Base-by-base conservation (phyloP, 78 protist genomes). In the Dictyostelium purpureum region DNA sequence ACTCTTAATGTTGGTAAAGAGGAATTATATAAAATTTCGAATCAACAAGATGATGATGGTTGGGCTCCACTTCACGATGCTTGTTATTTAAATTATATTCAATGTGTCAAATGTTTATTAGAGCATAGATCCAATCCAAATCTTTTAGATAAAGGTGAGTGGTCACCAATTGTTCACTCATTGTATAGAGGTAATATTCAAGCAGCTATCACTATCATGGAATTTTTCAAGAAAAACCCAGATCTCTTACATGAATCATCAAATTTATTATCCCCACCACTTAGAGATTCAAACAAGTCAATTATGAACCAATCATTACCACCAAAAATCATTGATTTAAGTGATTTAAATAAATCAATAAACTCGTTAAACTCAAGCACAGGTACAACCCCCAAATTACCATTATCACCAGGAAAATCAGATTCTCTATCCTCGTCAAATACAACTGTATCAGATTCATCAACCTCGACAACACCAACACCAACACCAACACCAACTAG, bases 31-130 rank as follows among this genome's bases (percentile, higher is more conserved):
- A 24, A 40, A 7, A 26, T 82, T 38, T 28, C 71, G 9, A 85
- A 85, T 73, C 26, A 33, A 10, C 92, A 85, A 85, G 92, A 85
- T 42, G 82, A 74, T 21, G 92, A 85, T 73, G 92, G 92, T 11
- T 73, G 80, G 92, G 43, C 82, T 5, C 70, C 92, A 14, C 65
- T 85, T 12, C 92, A 85, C 38, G 92, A 85, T 7, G 66, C 92
- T n/a, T n/a, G 81, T 26, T 85, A 66, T 35, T 45, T 59, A 28
- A 85, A 85, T 38, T 85, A 54, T 18, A 24, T 35, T 14, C 61
- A 43, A 24, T 85, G 92, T 45, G 77, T 66, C 18, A 70, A 73
- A 45, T 33, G 65, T 21, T 40, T 85, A 26, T 45, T 85, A 24
- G 76, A 56, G 40, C 52, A 85, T 12, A 28, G 43, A 14, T 42